Conservation (phyloP, 352 stramenopile genomes). For the Phytophthora fragariae region DNA sequence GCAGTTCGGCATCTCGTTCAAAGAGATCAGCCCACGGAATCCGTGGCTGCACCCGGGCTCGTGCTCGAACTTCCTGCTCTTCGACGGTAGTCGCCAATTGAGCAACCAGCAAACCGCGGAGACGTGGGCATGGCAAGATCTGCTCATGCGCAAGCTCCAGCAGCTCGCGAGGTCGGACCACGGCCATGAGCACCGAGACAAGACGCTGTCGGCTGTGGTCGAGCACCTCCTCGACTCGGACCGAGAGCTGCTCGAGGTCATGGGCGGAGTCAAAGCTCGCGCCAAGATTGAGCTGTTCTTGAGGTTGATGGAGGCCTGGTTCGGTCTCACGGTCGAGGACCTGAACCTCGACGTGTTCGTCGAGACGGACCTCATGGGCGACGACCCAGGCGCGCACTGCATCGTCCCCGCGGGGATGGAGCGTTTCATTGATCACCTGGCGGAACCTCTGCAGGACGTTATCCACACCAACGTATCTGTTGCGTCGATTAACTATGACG, state of each 20-base stretch:
- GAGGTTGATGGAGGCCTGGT: conserved; percentile 65
- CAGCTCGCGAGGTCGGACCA: conserved; percentile 38
- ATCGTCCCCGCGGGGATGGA: conserved; percentile 65
- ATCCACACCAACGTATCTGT: conserved; percentile 49
- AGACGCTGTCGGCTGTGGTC: conserved; percentile 48
- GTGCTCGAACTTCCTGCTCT: conserved; percentile 59
- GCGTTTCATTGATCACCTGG: conserved; percentile 54
- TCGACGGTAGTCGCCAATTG: conserved; percentile 39
- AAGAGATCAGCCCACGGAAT: conserved; percentile 66
- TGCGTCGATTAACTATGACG: conserved; percentile 41
- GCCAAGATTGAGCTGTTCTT: conserved; percentile 34
- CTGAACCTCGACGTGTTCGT: conserved; percentile 42
- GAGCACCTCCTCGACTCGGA: conserved; percentile 41
- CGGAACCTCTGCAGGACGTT: conserved; percentile 38
- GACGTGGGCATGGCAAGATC: conserved; percentile 55
- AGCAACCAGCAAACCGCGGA: conserved; percentile 44
- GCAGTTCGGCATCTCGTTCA: conserved; percentile 55
- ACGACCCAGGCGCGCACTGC: conserved; percentile 62
- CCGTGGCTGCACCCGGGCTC: conserved; percentile 68
- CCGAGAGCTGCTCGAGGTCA: conserved; percentile 38
- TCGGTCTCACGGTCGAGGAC: conserved; percentile 45
- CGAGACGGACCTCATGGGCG: conserved; percentile 43
- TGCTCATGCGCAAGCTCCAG: conserved; percentile 56
- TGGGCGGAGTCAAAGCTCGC: conserved; percentile 23
- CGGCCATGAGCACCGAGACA: conserved; percentile 16